phyloP scores from a whole-genome alignment of 192 early-diverging fungal genomes.

The Chytriomyces sp. region DNA sequence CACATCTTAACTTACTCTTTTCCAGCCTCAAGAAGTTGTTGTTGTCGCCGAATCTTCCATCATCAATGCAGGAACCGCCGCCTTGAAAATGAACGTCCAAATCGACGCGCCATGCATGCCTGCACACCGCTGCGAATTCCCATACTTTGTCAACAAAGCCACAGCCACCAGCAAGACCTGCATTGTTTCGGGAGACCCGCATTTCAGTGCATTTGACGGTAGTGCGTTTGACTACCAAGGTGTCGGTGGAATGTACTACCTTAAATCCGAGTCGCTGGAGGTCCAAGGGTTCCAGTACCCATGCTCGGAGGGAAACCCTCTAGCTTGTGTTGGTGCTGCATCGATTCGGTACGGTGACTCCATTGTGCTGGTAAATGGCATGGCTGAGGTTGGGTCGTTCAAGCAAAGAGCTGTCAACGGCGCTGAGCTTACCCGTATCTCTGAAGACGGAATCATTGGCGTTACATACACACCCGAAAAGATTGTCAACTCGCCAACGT shows the following conservation, averaged over 20 bases:
- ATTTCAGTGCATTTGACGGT: not conserved
- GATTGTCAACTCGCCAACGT: not conserved
- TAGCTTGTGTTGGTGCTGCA: not conserved
- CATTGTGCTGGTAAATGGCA: not conserved
- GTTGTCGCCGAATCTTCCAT: not conserved
- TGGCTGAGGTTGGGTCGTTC: not conserved
- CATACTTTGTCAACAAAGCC: not conserved
- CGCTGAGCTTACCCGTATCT: too few species aligned
- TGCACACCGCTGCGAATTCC: not conserved
- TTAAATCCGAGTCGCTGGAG: constrained; percentile 1
- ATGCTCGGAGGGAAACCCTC: not conserved
- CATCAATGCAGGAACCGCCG: not conserved
- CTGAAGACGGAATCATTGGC: too few species aligned
- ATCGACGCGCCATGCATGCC: constrained; percentile 1
- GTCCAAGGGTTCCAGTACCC: constrained; percentile 11
- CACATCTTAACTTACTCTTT: too few species aligned
- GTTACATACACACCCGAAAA: not conserved
- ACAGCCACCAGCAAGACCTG: not conserved
- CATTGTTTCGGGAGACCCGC: not conserved
- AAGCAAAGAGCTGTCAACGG: not conserved
- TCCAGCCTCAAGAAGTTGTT: constrained; percentile 1
- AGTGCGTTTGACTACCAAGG: not conserved
- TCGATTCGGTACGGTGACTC: constrained; percentile 11
- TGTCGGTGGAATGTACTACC: constrained; percentile 12
- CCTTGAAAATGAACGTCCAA: not conserved